Evolutionary conservation across 2,329 filamentous ascomycete genomes (phyloP).

Genomic region (Sporothrix brunneoviolacea): DNA sequence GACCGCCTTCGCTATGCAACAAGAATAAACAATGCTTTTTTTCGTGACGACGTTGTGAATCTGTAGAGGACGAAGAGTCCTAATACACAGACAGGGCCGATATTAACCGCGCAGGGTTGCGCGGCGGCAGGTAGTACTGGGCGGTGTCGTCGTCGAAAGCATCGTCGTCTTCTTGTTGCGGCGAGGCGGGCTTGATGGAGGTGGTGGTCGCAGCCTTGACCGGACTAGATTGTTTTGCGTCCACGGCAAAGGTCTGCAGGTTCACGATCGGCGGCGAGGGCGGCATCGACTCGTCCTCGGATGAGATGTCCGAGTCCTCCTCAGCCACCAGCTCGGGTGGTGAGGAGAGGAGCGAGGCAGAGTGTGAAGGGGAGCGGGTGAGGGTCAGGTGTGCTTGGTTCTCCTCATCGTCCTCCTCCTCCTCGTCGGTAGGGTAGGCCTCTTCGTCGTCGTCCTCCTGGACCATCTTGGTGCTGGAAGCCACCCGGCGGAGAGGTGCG

Average conservation of each 20-base stretch:
- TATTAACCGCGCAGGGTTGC: slow-evolving; percentile 45
- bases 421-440: slow-evolving; percentile 24
- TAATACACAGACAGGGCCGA: slow-evolving; percentile 54
- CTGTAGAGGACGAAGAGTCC: too few relatives aligned
- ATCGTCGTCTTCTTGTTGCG: slow-evolving; percentile 36
- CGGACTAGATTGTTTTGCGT: slow-evolving; percentile 29
- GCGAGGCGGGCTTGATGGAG: slow-evolving; percentile 23
- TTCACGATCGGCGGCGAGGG: slow-evolving; percentile 57
- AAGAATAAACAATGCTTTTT: not conserved
- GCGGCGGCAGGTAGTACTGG: slow-evolving; percentile 47
- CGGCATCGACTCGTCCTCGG: slow-evolving; percentile 67
- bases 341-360: slow-evolving; percentile 32
- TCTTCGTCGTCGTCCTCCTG: slow-evolving; percentile 5
- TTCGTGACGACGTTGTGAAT: too few relatives aligned
- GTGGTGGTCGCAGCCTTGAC: slow-evolving; percentile 23
- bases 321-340: slow-evolving; percentile 58
- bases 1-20: slow-evolving; percentile 10
- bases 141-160: slow-evolving; percentile 5
- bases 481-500: slow-evolving; percentile 40
- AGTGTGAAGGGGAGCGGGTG: slow-evolving; percentile 62
- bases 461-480: slow-evolving; percentile 24
- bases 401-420: slow-evolving; percentile 56
- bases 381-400: slow-evolving; percentile 60
- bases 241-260: slow-evolving; percentile 54
- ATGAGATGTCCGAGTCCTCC: slow-evolving; percentile 57